A percentile compares a stretch with the other conserved stretches of the same genome.
Evolutionary conservation across 768 basidiomycete species (phyloP).

Genomic region (Collybia nuda): DNA sequence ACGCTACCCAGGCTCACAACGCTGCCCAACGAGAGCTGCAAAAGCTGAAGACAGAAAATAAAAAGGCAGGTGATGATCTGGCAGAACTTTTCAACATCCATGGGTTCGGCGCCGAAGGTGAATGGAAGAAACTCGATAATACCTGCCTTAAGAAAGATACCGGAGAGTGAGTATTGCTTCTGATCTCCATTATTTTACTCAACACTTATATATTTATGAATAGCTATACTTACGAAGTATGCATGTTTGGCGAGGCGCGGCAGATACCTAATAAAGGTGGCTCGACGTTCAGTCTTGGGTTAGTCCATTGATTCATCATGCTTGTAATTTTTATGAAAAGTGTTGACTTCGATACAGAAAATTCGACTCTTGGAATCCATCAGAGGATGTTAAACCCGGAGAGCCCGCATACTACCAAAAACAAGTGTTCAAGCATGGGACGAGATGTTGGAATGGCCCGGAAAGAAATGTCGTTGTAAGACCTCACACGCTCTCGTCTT

Average conservation of each 20-base stretch:
- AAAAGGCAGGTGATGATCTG: slow-evolving; percentile 56
- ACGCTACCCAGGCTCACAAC: slow-evolving; percentile 59
- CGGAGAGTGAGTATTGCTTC: slow-evolving; percentile 74
- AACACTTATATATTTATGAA: neutral
- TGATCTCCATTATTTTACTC: neutral
- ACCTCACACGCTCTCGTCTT: slow-evolving; percentile 3
- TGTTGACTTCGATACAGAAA: slow-evolving; percentile 37
- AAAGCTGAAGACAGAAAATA: slow-evolving; percentile 48
- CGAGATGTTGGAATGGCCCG: slow-evolving; percentile 97
- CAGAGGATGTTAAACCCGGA: slow-evolving; percentile 54
- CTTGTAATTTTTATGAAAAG: neutral
- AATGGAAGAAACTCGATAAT: slow-evolving; percentile 94
- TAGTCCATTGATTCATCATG: slow-evolving; percentile 21
- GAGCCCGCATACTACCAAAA: slow-evolving; percentile 74
- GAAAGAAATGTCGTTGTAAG: slow-evolving; percentile 78
- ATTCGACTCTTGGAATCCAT: slow-evolving; percentile 81
- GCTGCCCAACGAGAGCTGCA: slow-evolving; percentile 65
- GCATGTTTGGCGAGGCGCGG: slow-evolving; percentile 83
- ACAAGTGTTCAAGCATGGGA: slow-evolving; percentile 81
- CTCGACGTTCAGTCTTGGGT: slow-evolving; percentile 81
- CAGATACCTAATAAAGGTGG: slow-evolving; percentile 89
- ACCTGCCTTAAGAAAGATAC: slow-evolving; percentile 77
- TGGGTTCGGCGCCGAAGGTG: slow-evolving; percentile 77
- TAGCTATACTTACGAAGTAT: slow-evolving; percentile 94
- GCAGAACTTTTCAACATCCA: slow-evolving; percentile 61